Evolutionary conservation across 106 monocot species (phyloP).

Genomic region (Chionographis japonica): DNA sequence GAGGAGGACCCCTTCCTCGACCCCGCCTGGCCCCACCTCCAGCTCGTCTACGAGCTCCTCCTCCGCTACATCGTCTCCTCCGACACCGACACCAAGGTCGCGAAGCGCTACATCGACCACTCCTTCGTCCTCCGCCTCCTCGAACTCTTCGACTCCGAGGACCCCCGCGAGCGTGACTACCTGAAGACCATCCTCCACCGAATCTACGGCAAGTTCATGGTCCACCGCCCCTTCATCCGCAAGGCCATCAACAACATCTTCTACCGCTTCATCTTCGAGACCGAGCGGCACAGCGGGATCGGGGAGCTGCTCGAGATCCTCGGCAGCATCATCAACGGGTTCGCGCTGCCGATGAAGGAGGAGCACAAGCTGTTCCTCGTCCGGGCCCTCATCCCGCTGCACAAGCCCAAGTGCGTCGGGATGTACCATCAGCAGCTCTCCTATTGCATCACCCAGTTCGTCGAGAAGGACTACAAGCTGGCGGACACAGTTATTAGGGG

Average conservation of each 20-base stretch:
- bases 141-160: constrained; percentile 48
- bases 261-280: constrained; percentile 50
- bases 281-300: constrained; percentile 37
- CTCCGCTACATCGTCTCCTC: constrained; percentile 43
- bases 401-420: constrained; percentile 41
- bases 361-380: constrained; percentile 56
- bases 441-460: constrained; percentile 49
- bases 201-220: constrained; percentile 57
- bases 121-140: constrained; percentile 38
- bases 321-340: constrained; percentile 52
- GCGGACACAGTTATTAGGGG: constrained; percentile 45
- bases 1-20: constrained; percentile 70
- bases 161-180: constrained; percentile 50
- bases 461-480: constrained; percentile 62
- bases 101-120: constrained; percentile 50
- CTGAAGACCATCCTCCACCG: constrained; percentile 47
- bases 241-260: constrained; percentile 54
- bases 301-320: constrained; percentile 49
- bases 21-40: constrained; percentile 65
- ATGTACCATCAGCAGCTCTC: constrained; percentile 45
- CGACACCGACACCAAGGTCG: constrained; percentile 51
- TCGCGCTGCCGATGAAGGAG: constrained; percentile 56
- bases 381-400: constrained; percentile 41
- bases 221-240: constrained; percentile 48
- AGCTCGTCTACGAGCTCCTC: constrained; percentile 58